These are phyloP conservation scores for Trichoderma asperellum DNA, from an alignment of 2,329 filamentous ascomycete genomes.

Conservation along the genomic window DNA sequence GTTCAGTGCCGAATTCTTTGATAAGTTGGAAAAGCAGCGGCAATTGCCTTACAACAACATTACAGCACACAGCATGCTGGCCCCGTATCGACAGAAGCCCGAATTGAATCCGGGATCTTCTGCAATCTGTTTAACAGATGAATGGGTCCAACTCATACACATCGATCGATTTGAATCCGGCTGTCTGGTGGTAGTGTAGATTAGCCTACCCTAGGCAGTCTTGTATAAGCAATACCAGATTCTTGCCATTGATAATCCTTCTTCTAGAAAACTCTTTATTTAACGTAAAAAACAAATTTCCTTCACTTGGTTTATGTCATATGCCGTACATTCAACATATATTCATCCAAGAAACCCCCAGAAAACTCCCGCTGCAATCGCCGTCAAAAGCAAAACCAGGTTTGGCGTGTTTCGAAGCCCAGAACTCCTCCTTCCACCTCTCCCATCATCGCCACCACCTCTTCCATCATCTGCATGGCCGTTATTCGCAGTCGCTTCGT, in stretches of 20 bases:
- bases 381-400: background rate
- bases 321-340: background rate
- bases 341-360: background rate
- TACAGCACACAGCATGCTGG: constrained; percentile 45
- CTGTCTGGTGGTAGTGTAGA: background rate
- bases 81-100: constrained; percentile 45
- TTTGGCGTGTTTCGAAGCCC: background rate
- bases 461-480: background rate
- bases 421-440: constrained; percentile 6
- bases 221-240: background rate
- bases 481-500: constrained; percentile 34
- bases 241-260: background rate
- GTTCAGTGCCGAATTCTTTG: background rate
- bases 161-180: rapidly evolving
- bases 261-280: background rate
- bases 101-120: constrained; percentile 34
- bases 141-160: background rate
- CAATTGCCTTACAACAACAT: constrained; percentile 41
- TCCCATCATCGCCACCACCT: background rate
- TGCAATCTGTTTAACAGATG: background rate
- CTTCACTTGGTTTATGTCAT: background rate
- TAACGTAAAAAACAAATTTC: background rate
- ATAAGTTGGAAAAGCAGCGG: background rate
- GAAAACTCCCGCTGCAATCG: background rate
- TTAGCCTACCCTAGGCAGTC: background rate